phyloP scores from a whole-genome alignment of 2,329 filamentous ascomycete species.

The Apiospora aurea region DNA sequence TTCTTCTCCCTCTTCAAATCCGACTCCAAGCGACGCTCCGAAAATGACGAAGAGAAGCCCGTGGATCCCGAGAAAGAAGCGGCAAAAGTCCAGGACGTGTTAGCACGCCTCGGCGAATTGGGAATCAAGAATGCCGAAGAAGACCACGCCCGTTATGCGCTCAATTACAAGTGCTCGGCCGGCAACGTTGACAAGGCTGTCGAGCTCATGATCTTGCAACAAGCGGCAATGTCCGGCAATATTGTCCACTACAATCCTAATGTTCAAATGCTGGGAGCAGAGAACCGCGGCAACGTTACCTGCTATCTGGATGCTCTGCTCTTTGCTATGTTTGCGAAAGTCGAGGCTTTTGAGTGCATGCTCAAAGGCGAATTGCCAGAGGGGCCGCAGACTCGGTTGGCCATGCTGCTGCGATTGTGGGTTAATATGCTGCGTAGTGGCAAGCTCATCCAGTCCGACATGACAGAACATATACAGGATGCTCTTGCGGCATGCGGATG shows the following conservation, averaged over 20 bases:
- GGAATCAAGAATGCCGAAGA: constrained; percentile 55
- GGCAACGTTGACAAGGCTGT: constrained; percentile 78
- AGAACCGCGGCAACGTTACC: constrained; percentile 86
- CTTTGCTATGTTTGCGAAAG: constrained; percentile 93
- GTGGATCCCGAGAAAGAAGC: constrained; percentile 51
- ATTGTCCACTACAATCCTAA: constrained; percentile 77
- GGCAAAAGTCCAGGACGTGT: constrained; percentile 47
- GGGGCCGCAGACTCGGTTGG: constrained; percentile 73
- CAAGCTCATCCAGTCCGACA: constrained; percentile 82
- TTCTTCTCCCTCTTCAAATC: constrained; percentile 71
- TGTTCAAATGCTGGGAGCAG: constrained; percentile 79
- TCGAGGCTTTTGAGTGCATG: constrained; percentile 93
- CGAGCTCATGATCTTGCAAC: constrained; percentile 78
- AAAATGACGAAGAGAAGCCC: constrained; percentile 53
- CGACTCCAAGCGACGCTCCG: constrained; percentile 61
- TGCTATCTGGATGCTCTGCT: constrained; percentile 92
- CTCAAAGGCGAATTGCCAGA: constrained; percentile 81
- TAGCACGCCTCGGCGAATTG: constrained; percentile 44
- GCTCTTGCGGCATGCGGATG: constrained; percentile 86
- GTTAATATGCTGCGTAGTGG: constrained; percentile 90
- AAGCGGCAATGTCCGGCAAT: constrained; percentile 81
- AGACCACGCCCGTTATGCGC: constrained; percentile 65
- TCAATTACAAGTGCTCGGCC: constrained; percentile 68
- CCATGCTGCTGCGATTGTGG: constrained; percentile 84
- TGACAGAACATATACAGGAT: constrained; percentile 85